Base-by-base conservation (phyloP, 2,329 filamentous ascomycete genomes). In the Lojkania enalia region DNA sequence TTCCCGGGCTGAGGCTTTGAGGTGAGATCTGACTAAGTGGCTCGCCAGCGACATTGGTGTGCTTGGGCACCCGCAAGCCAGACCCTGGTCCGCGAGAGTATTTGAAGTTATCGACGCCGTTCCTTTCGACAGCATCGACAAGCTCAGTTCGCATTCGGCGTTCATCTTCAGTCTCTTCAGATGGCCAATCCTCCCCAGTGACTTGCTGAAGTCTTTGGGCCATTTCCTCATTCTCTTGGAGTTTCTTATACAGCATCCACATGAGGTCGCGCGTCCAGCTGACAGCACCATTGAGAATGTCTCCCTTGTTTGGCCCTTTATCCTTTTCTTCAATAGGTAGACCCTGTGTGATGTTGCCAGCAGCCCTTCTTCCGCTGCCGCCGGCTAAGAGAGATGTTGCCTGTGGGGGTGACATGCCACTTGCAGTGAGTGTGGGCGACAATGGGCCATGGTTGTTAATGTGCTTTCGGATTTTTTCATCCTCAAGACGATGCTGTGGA, bases 241-340 rank as follows among this genome's bases (percentile, higher is more conserved):
- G 80, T 73, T 95, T 95, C 63, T 88, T 80, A 64, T 96, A 85
- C 48, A 96, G 76, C 75, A 95, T 86, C 94, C 94, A 97, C 90
- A 97, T 96, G 40, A 99, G 78, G 73, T 99, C 94, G 52, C 92
- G 84, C 49, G 90, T 96, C 94, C 94, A 99, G 72, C 90, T 90
- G 42, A 97, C 94, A 23, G 92, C 88, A 20, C 94, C 92, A 64
- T 97, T 97, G 60, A 99, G 85, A 48, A 99, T 97, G 61, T 99
- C 94, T 37, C 94, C 94, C 74, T 99, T 99, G 77, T 97, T 97
- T 4, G 94, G 94, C 0, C 94, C 94, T 67, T 97, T 97, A 74
- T 99, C 94, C 69, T 97, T 97, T 57, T 97, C 94, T 61, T 99
- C 94, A 25, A 95, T 81, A 0, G 94, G 92, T 20, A 97, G 80